Base-by-base conservation (phyloP, 2,329 filamentous ascomycete genomes). In the Aspergillus tanneri region DNA sequence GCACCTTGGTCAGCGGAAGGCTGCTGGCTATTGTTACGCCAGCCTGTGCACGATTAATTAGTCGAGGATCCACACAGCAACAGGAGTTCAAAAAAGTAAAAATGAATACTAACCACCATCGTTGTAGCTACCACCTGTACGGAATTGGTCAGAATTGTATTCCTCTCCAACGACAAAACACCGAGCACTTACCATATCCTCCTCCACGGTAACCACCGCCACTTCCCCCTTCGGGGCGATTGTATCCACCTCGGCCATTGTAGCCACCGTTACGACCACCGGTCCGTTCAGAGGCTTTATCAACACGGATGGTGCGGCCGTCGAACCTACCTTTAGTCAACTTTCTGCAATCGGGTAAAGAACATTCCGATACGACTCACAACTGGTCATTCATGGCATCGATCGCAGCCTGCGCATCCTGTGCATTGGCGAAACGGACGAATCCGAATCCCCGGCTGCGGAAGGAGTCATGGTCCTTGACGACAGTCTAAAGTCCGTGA, bases 361-460 rank as follows among this genome's bases (percentile, higher is more conserved):
- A 54, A 49, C 37, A 40, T 40, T 57, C 49, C 48, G 47, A 48
- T 25, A 67, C 14, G 38, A 32, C 88, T 72, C 80, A 96, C 92
- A 96, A 90, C 48, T 71, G 67, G 59, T 74, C 73, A 61, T 72
- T 74, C 73, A 76, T 73, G 6, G 57, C 64, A 18, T 58, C 58
- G 59, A 72, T 68, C 6, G 73, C 73, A 24, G 64, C 61, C 25
- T 75, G 69, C 6, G 73, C 72, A 43, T 76, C 73, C 12, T 48
- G 56, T 4, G 71, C 69, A 41, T 50, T 68, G 43, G 82, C 75
- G 74, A 92, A 99, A 62, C 91, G 88, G 56, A 99, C 92, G 71
- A 97, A 97, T 39, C 93, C 93, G 71, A 97, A 99, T 52, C 93
- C 93, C 71, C 93, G 89, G 79, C 91, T 96, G 71, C 92, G 90